Base-by-base conservation (phyloP, 2,329 filamentous ascomycete species). In the Paradendryphiella salina region DNA sequence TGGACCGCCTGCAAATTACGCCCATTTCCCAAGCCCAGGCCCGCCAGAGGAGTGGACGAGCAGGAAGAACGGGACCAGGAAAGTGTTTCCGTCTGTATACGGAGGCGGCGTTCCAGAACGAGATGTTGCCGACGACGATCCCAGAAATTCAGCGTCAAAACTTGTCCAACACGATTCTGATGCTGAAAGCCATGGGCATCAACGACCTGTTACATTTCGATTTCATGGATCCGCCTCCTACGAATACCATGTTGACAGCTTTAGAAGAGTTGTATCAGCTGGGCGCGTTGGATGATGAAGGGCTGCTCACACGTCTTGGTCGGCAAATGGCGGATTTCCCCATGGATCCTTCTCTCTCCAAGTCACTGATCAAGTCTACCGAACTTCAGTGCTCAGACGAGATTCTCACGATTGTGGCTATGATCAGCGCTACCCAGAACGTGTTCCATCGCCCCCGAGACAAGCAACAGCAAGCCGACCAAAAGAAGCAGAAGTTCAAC, bases 101-200 rank as follows among this genome's bases (percentile, higher is more conserved):
- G 0, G 94, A 99, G 76, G 86, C 90, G 2, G 94, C 94, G 0
- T 99, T 91, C 71, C 90, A 97, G 69, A 92, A 89, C 0, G 95
- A 99, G 74, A 96, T 99, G 92, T 77, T 97, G 51, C 93, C 94
- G 0, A 96, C 92, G 0, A 92, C 91, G 0, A 95, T 97, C 23
- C 94, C 94, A 0, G 94, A 97, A 65, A 99, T 99, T 43, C 94
- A 99, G 70, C 83, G 94, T 1, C 90, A 96, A 71, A 99, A 99
- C 65, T 70, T 99, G 45, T 89, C 90, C 0, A 86, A 89, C 61
- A 96, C 93, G 0, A 97, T 99, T 72, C 81, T 99, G 38, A 96
- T 96, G 89, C 82, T 99, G 42, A 99, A 99, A 72, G 94, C 94
- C 0, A 97, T 99, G 91, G 94, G 95, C 3, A 97, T 99, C 73